These are phyloP conservation scores for Phytophthora constricta DNA, from an alignment of 352 stramenopile genomes.

Conservation along the genomic window DNA sequence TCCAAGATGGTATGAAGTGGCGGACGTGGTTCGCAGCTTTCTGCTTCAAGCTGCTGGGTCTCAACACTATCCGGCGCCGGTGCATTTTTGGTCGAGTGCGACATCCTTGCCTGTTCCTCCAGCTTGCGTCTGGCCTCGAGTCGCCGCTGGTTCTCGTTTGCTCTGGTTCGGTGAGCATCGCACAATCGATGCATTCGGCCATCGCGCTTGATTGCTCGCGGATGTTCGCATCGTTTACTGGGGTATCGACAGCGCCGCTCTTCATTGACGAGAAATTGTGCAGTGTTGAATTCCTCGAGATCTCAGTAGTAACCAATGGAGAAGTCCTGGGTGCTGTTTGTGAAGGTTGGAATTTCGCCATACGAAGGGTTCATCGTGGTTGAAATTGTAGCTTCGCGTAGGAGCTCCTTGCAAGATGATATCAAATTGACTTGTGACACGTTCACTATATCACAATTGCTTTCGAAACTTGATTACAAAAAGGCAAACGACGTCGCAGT, in stretches of 20 bases:
- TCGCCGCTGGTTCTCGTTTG: slow-evolving; percentile 62
- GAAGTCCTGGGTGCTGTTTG: slow-evolving; percentile 1
- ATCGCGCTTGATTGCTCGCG: slow-evolving; percentile 46
- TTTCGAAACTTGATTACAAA: neutral
- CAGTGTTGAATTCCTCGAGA: neutral
- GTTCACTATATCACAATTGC: neutral
- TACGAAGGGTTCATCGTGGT: slow-evolving; percentile 15
- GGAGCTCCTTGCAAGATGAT: neutral
- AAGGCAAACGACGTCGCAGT: too few species aligned
- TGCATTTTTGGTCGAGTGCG: neutral
- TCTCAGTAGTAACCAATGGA: slow-evolving; percentile 8
- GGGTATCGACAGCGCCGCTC: slow-evolving; percentile 40
- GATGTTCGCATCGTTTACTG: slow-evolving; percentile 46
- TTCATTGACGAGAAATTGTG: slow-evolving; percentile 16
- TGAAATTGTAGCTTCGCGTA: too few species aligned
- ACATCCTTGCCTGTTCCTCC: slow-evolving; percentile 15
- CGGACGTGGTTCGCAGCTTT: slow-evolving; percentile 5
- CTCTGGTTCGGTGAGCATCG: slow-evolving; percentile 47
- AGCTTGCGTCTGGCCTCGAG: slow-evolving; percentile 44
- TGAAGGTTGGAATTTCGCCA: neutral
- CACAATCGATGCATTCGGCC: slow-evolving; percentile 57
- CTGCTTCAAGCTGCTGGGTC: neutral
- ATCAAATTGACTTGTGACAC: neutral
- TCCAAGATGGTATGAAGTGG: slow-evolving; percentile 31
- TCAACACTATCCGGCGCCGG: slow-evolving; percentile 1